Conservation (phyloP, 1,284 basidiomycete species). For the Rhodotorula sp. region DNA sequence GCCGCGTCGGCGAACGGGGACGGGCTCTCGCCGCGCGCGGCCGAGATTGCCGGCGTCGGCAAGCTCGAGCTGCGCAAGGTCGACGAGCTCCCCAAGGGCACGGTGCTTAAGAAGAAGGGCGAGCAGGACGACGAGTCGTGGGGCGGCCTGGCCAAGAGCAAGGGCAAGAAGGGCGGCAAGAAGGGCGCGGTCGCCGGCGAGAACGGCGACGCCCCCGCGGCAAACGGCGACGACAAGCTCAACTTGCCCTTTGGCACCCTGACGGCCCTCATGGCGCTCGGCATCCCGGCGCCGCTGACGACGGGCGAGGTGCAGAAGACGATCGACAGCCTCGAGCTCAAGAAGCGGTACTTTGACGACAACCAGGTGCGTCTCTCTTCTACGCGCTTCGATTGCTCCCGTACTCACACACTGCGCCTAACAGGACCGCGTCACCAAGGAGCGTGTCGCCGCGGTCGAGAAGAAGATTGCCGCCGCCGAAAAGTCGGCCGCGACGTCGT, state of each 20-base stretch:
- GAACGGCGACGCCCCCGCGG: background rate
- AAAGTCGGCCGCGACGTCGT: constrained; percentile 7
- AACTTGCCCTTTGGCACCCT: constrained; percentile 84
- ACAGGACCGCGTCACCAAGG: constrained; percentile 62
- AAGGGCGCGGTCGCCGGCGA: constrained; percentile 36
- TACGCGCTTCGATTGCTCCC: constrained; percentile 56
- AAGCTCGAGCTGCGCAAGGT: constrained; percentile 84
- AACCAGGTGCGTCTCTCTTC: constrained; percentile 58
- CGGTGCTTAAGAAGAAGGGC: constrained; percentile 80
- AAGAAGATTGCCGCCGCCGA: constrained; percentile 51
- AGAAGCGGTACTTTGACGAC: constrained; percentile 88
- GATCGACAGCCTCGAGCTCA: constrained; percentile 86
- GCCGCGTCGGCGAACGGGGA: constrained; percentile 49
- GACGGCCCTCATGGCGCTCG: constrained; percentile 79
- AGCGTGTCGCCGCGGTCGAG: constrained; percentile 58
- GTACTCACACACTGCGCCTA: constrained; percentile 17
- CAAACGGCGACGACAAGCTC: constrained; percentile 53
- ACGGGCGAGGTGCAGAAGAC: constrained; percentile 76
- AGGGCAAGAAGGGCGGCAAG: constrained; percentile 61
- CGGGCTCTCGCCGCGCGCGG: constrained; percentile 44
- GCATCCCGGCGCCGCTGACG: constrained; percentile 84
- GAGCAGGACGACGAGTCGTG: constrained; percentile 80
- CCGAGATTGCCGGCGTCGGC: constrained; percentile 58
- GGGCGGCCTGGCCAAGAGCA: constrained; percentile 72
- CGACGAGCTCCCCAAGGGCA: constrained; percentile 68